Evolutionary conservation across 2,329 filamentous ascomycete genomes (phyloP).

Genomic region (Trichoderma sp.): DNA sequence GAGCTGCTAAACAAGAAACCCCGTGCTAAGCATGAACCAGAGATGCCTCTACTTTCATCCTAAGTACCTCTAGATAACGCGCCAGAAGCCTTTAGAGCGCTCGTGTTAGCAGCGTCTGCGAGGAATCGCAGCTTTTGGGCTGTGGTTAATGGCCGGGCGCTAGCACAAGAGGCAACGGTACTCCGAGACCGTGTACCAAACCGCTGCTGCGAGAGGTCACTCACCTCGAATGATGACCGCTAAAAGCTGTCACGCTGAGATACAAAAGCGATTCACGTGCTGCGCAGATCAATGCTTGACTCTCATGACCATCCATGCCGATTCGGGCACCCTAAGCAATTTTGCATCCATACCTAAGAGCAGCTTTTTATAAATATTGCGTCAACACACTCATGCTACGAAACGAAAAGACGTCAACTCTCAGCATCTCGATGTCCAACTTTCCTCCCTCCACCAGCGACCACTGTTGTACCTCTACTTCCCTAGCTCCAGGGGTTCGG

Average conservation of each 20-base stretch:
- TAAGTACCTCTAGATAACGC: background rate
- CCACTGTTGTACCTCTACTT: background rate
- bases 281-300: conserved; percentile 9
- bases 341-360: background rate
- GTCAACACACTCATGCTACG: background rate
- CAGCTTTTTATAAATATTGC: background rate
- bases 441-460: background rate
- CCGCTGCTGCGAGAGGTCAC: background rate
- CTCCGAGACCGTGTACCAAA: background rate
- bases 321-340: background rate
- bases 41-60: background rate
- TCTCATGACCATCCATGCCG: conserved; percentile 4
- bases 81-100: background rate
- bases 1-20: background rate
- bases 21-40: background rate
- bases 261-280: conserved; percentile 5
- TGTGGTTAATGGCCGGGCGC: background rate
- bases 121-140: background rate
- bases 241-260: conserved; percentile 5
- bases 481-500: conserved; percentile 17
- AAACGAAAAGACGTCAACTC: background rate
- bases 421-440: background rate
- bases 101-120: background rate
- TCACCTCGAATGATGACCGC: background rate
- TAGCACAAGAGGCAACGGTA: conserved; percentile 1